Evolutionary conservation across 2,329 filamentous ascomycete genomes (phyloP), one percentile per base, ranked within the genome.

Genomic region (Berkeleyomyces rouxiae): DNA sequence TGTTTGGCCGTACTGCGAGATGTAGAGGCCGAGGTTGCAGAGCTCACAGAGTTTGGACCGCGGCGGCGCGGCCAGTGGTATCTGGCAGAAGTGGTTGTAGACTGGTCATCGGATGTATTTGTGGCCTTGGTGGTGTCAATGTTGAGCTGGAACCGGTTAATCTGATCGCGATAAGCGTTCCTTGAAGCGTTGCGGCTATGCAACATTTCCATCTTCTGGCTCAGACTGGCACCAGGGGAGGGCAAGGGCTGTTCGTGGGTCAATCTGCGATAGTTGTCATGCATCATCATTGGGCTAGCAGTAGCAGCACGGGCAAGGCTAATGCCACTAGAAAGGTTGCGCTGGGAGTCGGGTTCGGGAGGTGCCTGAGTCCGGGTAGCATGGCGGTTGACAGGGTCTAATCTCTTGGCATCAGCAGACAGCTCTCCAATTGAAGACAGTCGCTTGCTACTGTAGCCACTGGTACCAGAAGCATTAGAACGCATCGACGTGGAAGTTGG

Each of bases 141-240:
- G 59, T 86, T 82, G 33, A 96, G 76, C 16, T 78, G 43, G 6
- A 61, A 42, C 0, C 7, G 57, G 49, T 63, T 65, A 66, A 92
- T 95, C 31, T 89, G 83, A 68, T 87, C 87, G 13, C 87, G 83
- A 7, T 89, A 90, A 9, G 85, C 84, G 66, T 87, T 88, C 37
- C 87, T 82, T 6, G 90, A 90, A 10, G 85, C 84, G 66, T 87
- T 87, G 37, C 86, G 80, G 39, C 79, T 81, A 49, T 76, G 76
- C 23, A 80, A 76, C 61, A 85, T 80, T 39, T 74, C 69, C 73
- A 86, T 83, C 58, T 84, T 62, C 81, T 81, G 59, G 78, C 82
- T 42, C 0, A 55, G 16, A 7, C 0, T 31, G 81, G 88, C 13
- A 59, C 74, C 71, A 1, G 74, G 74, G 1, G 89, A 89, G 0